Conservation (phyloP, 345 rosid genomes). For the Sapria himalayana region DNA sequence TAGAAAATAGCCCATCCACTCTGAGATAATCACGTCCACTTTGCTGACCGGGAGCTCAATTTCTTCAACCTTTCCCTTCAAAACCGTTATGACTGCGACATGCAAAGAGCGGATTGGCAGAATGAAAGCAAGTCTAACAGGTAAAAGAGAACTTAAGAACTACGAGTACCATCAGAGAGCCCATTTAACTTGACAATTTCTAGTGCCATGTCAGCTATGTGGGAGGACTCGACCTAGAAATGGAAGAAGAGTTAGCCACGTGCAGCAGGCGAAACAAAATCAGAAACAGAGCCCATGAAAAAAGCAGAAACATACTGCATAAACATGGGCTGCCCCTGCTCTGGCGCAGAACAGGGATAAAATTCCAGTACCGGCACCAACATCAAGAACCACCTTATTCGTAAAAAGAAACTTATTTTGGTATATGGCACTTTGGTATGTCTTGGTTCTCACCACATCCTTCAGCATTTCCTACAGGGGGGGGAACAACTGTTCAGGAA, state of each 20-base stretch:
- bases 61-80: constrained; percentile 96
- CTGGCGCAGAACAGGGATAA: constrained; percentile 92
- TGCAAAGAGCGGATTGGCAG: neutral
- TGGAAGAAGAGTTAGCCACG: constrained; percentile 1
- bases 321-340: constrained; percentile 87
- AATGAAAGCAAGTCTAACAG: neutral
- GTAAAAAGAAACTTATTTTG: constrained; percentile 77
- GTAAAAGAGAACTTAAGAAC: neutral
- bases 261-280: neutral
- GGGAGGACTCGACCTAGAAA: constrained; percentile 73
- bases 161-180: constrained; percentile 44
- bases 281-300: neutral
- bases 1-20: constrained; percentile 99
- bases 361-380: constrained; percentile 98
- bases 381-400: constrained; percentile 86
- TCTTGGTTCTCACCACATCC: constrained; percentile 86
- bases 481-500: constrained; percentile 2
- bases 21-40: constrained; percentile 92
- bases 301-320: constrained; percentile 33
- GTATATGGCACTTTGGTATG: constrained; percentile 86
- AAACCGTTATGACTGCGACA: constrained; percentile 59
- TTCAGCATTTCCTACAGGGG: constrained; percentile 86
- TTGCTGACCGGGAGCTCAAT: constrained; percentile 68
- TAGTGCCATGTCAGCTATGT: constrained; percentile 88
- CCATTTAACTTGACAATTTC: constrained; percentile 80